A percentile compares a stretch with the other conserved stretches of the same genome.
phyloP scores from a whole-genome alignment of 192 early-diverging fungal genomes.

The Umbelopsis sp. region DNA sequence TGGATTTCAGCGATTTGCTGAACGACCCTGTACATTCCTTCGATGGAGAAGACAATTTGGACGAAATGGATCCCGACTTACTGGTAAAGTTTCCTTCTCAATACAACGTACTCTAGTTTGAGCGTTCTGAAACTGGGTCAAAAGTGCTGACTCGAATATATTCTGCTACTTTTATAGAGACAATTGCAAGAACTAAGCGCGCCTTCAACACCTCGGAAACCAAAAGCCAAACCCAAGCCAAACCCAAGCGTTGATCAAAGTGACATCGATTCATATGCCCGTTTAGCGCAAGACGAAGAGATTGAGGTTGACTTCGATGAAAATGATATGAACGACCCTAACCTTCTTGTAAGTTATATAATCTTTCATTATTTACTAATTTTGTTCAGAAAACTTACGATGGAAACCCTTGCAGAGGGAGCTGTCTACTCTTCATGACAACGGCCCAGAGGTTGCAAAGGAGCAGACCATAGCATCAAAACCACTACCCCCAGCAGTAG shows the following conservation, averaged over 20 bases:
- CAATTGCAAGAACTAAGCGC: slow-evolving; percentile 49
- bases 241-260: slow-evolving; percentile 11
- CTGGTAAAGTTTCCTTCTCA: slow-evolving; percentile 37
- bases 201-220: slow-evolving; percentile 8
- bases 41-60: slow-evolving; percentile 35
- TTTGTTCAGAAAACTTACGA: neutral
- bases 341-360: slow-evolving; percentile 54
- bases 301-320: slow-evolving; percentile 69
- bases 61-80: slow-evolving; percentile 53
- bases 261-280: slow-evolving; percentile 32
- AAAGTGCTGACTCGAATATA: too few relatives aligned
- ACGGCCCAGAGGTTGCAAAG: neutral
- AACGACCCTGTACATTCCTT: slow-evolving; percentile 29
- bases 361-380: neutral
- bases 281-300: slow-evolving; percentile 48
- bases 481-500: neutral
- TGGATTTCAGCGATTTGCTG: slow-evolving; percentile 27
- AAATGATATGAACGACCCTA: slow-evolving; percentile 75
- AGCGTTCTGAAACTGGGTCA: neutral
- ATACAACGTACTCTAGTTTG: neutral
- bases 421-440: slow-evolving; percentile 1
- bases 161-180: slow-evolving; percentile 43
- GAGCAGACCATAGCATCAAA: neutral
- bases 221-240: slow-evolving; percentile 23
- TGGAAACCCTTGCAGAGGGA: neutral